Base-by-base conservation (phyloP, 192 early-diverging fungal species). In the Mortierella hygrophila region DNA sequence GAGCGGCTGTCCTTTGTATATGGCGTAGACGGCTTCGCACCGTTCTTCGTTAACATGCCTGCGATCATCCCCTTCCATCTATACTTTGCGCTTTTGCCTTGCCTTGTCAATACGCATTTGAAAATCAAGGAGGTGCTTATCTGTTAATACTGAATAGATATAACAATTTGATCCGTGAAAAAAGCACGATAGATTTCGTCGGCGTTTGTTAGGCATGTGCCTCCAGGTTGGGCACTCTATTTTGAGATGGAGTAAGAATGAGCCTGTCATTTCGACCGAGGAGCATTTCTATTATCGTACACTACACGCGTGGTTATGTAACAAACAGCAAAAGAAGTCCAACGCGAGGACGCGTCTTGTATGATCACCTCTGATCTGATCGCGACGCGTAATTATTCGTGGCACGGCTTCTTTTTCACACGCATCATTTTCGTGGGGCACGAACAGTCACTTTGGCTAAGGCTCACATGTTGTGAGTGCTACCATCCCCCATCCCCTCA, bases 341-440 rank as follows among this genome's bases (percentile, higher is more conserved):
- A 32, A 65, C 26, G 10, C 60, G 60, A 26, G 60, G 7, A 65
- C 60, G 60, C 60, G 60, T 35, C 60, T 2, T 21, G 15, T 11
- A 2, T 4, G 60, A 26, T 29, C 60, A 65, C 26, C 10, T 11
- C 11, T 4, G 29, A 52, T 65, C 23, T 65, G 57, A 60, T n/a
- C 57, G 29, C 26, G n/a, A 15, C 60, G 60, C 60, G 60, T 65
- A 11, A 23, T 15, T 11, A 26, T 52, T 52, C 15, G 29, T 4
- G 10, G 60, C 60, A 65, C 8, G 16, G 26, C 6, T 8, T 32
- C 70, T 41, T 42, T 42, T 71, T 71, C 70, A 38, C 70, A 71
- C 70, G 70, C 40, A 70, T 38, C 68, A 70, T 40, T 71, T 38
- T 38, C 70, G 38, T 71, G 70, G 38, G 70, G 38, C 41, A 65